A percentile compares a stretch with the other conserved stretches of the same genome.
These are phyloP conservation scores for Punica granatum DNA, from an alignment of 345 rosid species.

Conservation along the genomic window DNA sequence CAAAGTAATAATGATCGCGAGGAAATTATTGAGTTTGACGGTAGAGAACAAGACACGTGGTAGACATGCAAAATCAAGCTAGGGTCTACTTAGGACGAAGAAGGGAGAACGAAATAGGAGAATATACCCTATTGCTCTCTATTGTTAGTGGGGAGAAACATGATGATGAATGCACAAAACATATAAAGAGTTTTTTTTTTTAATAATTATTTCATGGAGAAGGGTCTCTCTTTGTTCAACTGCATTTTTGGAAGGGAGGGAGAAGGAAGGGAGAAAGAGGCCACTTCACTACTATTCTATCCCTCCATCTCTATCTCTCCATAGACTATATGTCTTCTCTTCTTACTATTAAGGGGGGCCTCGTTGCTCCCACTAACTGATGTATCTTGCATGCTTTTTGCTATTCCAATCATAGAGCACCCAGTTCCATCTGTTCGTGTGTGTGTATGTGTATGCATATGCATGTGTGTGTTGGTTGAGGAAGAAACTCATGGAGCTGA, in stretches of 20 bases:
- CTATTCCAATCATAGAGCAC: conserved; percentile 10
- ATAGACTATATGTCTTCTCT: too few species aligned
- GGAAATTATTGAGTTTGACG: conserved; percentile 6
- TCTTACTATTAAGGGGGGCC: too few species aligned
- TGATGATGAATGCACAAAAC: conserved; percentile 8
- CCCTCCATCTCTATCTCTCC: too few species aligned
- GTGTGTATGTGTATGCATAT: too few species aligned
- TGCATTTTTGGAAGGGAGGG: too few species aligned
- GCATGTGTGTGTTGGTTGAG: too few species aligned
- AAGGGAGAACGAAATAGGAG: background rate
- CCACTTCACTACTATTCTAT: too few species aligned
- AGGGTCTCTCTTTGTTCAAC: background rate
- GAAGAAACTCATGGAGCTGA: too few species aligned
- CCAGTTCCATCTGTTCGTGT: conserved; percentile 3
- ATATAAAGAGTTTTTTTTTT: background rate
- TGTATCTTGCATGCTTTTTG: conserved; percentile 8
- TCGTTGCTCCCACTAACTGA: background rate
- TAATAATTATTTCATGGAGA: too few species aligned
- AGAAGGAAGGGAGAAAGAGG: too few species aligned
- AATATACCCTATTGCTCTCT: conserved; percentile 8
- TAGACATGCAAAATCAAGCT: conserved; percentile 13
- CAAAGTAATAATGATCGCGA: background rate
- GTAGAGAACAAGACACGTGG: conserved; percentile 9
- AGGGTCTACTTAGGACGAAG: background rate
- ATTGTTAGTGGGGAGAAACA: conserved; percentile 8